Conservation (phyloP, 2,329 filamentous ascomycete species). For the Neonectria coccinea region DNA sequence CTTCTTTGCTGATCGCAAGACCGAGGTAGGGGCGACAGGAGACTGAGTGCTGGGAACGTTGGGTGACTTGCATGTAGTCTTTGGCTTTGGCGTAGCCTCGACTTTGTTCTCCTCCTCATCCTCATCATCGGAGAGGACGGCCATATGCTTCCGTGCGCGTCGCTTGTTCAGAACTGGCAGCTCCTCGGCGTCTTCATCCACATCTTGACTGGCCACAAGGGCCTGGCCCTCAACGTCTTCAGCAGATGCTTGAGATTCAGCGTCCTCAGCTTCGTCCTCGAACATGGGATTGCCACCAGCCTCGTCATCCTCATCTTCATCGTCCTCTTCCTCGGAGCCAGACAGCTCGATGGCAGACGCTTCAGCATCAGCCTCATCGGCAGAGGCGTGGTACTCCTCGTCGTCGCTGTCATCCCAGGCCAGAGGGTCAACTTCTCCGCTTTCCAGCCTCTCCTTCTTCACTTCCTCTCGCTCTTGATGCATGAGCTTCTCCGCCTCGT, state of each 20-base stretch:
- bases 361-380: constrained; percentile 53
- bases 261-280: constrained; percentile 57
- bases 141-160: constrained; percentile 62
- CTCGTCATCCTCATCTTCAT: constrained; percentile 50
- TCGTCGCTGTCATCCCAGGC: constrained; percentile 69
- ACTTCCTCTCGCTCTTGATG: constrained; percentile 79
- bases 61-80: constrained; percentile 57
- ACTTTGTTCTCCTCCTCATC: constrained; percentile 65
- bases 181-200: constrained; percentile 49
- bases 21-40: constrained; percentile 69
- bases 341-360: constrained; percentile 57
- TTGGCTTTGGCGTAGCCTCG: constrained; percentile 63
- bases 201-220: constrained; percentile 54
- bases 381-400: constrained; percentile 60
- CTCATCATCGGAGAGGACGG: constrained; percentile 73
- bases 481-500: constrained; percentile 80
- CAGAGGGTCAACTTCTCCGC: constrained; percentile 61
- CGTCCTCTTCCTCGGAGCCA: constrained; percentile 57
- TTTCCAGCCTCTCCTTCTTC: constrained; percentile 70
- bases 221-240: constrained; percentile 44
- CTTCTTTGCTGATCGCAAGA: constrained; percentile 76
- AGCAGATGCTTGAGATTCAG: constrained; percentile 50
- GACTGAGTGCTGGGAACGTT: constrained; percentile 58
- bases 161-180: constrained; percentile 58
- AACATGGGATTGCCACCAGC: constrained; percentile 49